Base-by-base conservation (phyloP, 106 monocot species). In the Dendrobium huoshanense region DNA sequence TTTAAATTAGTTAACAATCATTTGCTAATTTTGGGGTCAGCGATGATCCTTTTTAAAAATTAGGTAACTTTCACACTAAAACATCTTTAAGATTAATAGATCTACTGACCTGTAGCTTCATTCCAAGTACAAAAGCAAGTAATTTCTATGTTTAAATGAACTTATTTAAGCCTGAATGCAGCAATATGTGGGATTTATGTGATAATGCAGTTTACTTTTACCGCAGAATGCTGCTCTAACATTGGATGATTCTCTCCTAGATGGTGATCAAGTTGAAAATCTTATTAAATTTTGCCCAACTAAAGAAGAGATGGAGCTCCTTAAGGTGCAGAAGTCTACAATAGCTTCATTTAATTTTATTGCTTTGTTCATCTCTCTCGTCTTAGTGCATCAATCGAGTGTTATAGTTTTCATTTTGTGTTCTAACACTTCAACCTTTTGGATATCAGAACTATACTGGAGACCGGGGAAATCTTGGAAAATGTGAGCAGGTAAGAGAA, bases 291-390 rank as follows among this genome's bases (percentile, higher is more conserved):
- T 90, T 85, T 95, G 90, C 78, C 95, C 95, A 33, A 92, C 92
- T 72, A 95, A 95, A 82, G 95, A 95, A 80, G 95, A 95, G 81
- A 95, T 95, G 88, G 88, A 95, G 67, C 87, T 87, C 70, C 85
- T 95, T 33, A 95, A 95, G 95, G 95, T 92, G 58, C 55, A 55
- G 18, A 44, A 49, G 81, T 67, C 41, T 44, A 58, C 67, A n/a
- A 31, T 48, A 20, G 15, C n/a, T 55, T 20, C 33, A 18, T 18
- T 72, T 80, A 45, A 37, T 81, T 45, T n/a, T 78, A 27, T 80
- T 80, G 4, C 70, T 19, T 67, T 72, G 67, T 31, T n/a, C 31
- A 17, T 9, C 55, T 74, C 11, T 77, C 49, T 83, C 44, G 16
- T 75, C 19, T 44, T 41, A 16, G 45, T 4, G n/a, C 61, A 61